Evolutionary conservation across 179 eudicot genomes (phyloP).

Genomic region (Corrigiola litoralis): DNA sequence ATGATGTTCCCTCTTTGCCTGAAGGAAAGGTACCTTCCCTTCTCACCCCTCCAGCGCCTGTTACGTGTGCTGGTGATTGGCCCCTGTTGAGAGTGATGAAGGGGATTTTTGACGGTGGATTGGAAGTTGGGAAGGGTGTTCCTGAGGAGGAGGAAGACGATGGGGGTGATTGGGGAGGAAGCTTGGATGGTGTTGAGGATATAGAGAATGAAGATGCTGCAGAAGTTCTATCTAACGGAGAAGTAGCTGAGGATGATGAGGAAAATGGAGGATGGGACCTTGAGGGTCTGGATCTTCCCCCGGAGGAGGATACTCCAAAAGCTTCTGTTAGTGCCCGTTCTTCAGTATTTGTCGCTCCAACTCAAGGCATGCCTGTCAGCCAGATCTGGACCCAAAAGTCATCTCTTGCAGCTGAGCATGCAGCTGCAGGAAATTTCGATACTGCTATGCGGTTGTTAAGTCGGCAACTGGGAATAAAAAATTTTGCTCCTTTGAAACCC

Average conservation of each 20-base stretch:
- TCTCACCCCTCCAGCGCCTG: conserved; percentile 65
- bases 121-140: conserved; percentile 37
- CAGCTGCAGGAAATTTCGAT: conserved; percentile 92
- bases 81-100: conserved; percentile 75
- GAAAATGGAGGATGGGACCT: conserved; percentile 82
- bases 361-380: conserved; percentile 81
- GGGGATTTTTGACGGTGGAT: conserved; percentile 75
- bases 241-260: conserved; percentile 2
- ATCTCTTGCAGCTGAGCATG: conserved; percentile 83
- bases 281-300: conserved; percentile 88
- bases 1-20: conserved; percentile 60
- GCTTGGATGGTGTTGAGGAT: too few species aligned
- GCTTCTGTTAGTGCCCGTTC: conserved; percentile 32
- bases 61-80: conserved; percentile 71
- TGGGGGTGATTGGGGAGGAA: conserved; percentile 76
- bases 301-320: conserved; percentile 76
- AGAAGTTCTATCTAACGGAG: conserved; percentile 29
- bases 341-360: conserved; percentile 58
- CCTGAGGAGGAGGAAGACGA: conserved; percentile 55
- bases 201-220: conserved; percentile 63
- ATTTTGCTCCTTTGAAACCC: conserved; percentile 62
- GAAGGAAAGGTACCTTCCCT: conserved; percentile 59
- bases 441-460: conserved; percentile 81
- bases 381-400: conserved; percentile 86
- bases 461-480: conserved; percentile 74